Evolutionary conservation across 1,284 basidiomycete species (phyloP).

Genomic region (Schizophyllum amplum): DNA sequence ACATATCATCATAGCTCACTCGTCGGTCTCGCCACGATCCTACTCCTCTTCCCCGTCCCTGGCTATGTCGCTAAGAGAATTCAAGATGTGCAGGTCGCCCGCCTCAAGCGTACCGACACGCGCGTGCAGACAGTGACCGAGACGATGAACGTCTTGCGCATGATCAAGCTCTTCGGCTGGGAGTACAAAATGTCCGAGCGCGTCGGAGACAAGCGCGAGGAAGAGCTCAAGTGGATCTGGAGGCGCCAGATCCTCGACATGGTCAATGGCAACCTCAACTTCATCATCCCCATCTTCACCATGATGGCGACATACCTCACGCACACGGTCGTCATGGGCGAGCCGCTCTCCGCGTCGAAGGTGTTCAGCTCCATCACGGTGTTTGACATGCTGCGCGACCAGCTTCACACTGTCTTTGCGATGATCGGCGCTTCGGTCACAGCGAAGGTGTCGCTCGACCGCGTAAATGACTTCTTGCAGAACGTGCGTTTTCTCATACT

Average conservation of each 20-base stretch:
- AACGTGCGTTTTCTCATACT: constrained; percentile 15
- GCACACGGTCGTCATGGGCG: constrained; percentile 21
- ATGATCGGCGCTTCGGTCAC: neutral
- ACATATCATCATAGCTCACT: constrained; percentile 26
- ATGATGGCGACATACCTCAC: constrained; percentile 15
- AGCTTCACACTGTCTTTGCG: constrained; percentile 11
- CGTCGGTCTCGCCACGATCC: constrained; percentile 45
- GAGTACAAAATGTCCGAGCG: constrained; percentile 44
- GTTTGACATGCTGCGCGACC: constrained; percentile 25
- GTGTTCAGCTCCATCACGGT: constrained; percentile 22
- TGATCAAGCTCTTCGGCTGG: constrained; percentile 70
- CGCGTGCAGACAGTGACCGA: constrained; percentile 47
- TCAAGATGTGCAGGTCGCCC: constrained; percentile 18
- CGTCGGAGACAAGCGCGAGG: constrained; percentile 43
- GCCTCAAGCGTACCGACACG: constrained; percentile 31
- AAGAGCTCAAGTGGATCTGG: constrained; percentile 44
- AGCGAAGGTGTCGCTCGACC: constrained; percentile 29
- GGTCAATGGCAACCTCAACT: constrained; percentile 32
- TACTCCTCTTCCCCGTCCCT: constrained; percentile 45
- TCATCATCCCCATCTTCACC: constrained; percentile 10
- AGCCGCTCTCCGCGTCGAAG: constrained; percentile 15
- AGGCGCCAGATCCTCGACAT: constrained; percentile 35
- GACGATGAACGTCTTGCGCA: constrained; percentile 43
- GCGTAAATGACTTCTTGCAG: constrained; percentile 35
- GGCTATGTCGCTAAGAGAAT: constrained; percentile 31